Evolutionary conservation across 257 asterid species (phyloP), one percentile per base, ranked within the genome.

Genomic region (Solanum pennellii): DNA sequence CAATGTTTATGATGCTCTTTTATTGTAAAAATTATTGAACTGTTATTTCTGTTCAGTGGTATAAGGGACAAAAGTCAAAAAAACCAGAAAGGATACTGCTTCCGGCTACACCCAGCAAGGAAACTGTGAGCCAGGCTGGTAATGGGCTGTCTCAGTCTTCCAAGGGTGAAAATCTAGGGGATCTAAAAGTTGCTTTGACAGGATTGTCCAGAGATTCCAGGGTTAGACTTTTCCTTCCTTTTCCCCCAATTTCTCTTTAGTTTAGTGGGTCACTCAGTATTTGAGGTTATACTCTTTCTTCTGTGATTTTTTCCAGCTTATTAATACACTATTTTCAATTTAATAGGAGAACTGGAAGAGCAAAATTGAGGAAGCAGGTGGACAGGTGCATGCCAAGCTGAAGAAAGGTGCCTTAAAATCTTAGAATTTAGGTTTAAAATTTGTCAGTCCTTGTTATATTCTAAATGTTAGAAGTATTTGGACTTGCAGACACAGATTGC

Each of bases 311-410:
- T 31, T 27, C 23, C 75, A 27, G 75, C 49, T 77, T 29, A 33
- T 27, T 82, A 49, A 12, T 71, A 56, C 39, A 31, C 35, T 85
- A 85, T 84, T 86, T 85, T n/a, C 35, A 71, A 79, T 86, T 89
- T 84, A 89, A 72, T 91, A 96, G 98, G 95, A 88, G 87, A 92
- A 91, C 60, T 95, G 96, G 98, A 95, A 92, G 90, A 91, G 84
- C 66, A 93, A 91, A 92, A 91, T 97, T 86, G 93, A 92, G 92
- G 96, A 91, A 88, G 94, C 92, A 31, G 98, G 99, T 87, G 99
- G 96, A 87, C 94, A 89, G 90, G 90, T 94, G 91, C 96, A 94
- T 85, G 47, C 60, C 37, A 94, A 93, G 93, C 91, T 95, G 12
- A 93, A 91, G 86, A 95, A 90, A 91, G 99, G 99, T 96, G 86